Conservation (phyloP, 257 asterid species). For the Eustoma russellianum region DNA sequence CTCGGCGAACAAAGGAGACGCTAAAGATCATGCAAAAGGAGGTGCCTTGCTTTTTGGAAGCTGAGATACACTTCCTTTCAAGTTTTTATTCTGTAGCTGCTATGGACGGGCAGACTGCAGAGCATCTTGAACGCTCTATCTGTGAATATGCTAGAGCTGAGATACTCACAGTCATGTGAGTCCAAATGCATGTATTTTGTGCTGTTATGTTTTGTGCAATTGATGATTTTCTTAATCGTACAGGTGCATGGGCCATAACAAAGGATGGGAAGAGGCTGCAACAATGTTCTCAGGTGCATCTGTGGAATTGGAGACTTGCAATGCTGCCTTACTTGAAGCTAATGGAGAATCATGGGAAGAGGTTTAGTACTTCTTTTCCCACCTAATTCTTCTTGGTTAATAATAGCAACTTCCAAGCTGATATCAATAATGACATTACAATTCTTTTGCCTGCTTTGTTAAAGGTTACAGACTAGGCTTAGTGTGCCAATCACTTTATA, state of each 20-base stretch:
- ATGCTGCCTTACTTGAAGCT: slow-evolving; percentile 92
- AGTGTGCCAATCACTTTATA: neutral
- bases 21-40: slow-evolving; percentile 80
- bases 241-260: slow-evolving; percentile 99
- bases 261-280: slow-evolving; percentile 98
- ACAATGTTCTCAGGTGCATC: slow-evolving; percentile 71
- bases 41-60: slow-evolving; percentile 59
- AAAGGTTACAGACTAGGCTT: neutral
- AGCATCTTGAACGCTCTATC: slow-evolving; percentile 62
- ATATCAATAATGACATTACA: too few relatives aligned
- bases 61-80: slow-evolving; percentile 69
- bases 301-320: slow-evolving; percentile 74
- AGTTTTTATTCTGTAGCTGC: slow-evolving; percentile 96
- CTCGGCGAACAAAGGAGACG: slow-evolving; percentile 74
- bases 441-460: neutral
- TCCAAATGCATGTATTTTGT: slow-evolving; percentile 16
- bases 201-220: slow-evolving; percentile 6
- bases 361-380: slow-evolving; percentile 26
- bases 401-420: neutral
- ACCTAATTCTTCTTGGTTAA: neutral
- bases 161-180: slow-evolving; percentile 82
- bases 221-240: slow-evolving; percentile 13
- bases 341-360: slow-evolving; percentile 87
- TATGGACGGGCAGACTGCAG: slow-evolving; percentile 96
- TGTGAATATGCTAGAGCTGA: slow-evolving; percentile 60